Evolutionary conservation across 306 rosid species (phyloP), one percentile per base, ranked within the genome.

Genomic region (Trifolium repens): DNA sequence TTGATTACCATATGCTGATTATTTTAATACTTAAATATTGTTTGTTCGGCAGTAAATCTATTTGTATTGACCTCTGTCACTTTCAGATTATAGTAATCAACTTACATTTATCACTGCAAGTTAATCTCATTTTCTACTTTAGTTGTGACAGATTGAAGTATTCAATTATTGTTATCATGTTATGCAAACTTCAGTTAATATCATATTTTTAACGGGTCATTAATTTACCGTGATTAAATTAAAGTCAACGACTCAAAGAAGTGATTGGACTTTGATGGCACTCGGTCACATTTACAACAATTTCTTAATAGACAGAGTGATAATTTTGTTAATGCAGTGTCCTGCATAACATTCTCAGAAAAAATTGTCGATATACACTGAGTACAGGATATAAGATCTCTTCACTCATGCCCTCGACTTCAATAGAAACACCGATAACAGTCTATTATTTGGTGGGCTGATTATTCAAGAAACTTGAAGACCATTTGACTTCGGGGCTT

Each of bases 51-150:
- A 69, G 49, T 39, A 19, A 37, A 12, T 55, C 58, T 15, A 22
- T 19, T 5, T 37, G 27, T 64, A 14, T 15, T 47, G 55, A 57
- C 55, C 17, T 64, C 32, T 58, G 52, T 67, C 61, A 26, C 42
- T 55, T 60, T 67, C 11, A 43, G 24, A 61, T 22, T 67, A 5
- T 37, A 22, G 73, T 22, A 22, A 43, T 8, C 46, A 11, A 19
- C 53, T 68, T 32, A 35, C 72, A 44, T 81, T 83, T 47, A 26
- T 42, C 64, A 26, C 55, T 57, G 50, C 68, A 55, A 79, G 52
- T 30, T 64, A 35, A 57, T 65, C 43, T 39, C 61, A 71, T 82
- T 47, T 62, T 62, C 62, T 62, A 39, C 72, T 68, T 10, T 37
- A 32, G 50, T 8, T 47, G 17, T 49, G 50, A 49, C 5, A 46